These are phyloP conservation scores for Hypoxylon rubiginosum DNA, from an alignment of 2,329 filamentous ascomycete genomes.

Conservation along the genomic window DNA sequence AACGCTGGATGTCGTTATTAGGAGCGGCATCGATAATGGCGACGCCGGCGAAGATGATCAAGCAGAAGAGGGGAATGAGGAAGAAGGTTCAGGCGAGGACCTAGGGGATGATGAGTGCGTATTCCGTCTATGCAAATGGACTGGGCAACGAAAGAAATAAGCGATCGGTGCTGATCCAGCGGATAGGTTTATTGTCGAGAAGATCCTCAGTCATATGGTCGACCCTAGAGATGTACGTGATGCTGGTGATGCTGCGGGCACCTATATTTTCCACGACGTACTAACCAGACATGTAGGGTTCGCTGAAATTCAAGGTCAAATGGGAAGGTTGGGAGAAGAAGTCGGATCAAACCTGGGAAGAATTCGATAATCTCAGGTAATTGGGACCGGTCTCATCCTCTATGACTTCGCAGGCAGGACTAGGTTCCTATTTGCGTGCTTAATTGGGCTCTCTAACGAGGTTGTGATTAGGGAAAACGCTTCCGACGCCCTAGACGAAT, in stretches of 20 bases:
- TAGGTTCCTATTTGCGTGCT: slow-evolving; percentile 17
- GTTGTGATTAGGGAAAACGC: slow-evolving; percentile 65
- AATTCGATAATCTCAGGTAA: slow-evolving; percentile 76
- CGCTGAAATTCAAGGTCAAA: slow-evolving; percentile 77
- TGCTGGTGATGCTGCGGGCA: slow-evolving; percentile 41
- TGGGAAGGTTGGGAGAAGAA: slow-evolving; percentile 84
- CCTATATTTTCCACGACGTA: slow-evolving; percentile 12
- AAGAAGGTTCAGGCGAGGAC: slow-evolving; percentile 54
- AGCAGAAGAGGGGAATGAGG: slow-evolving; percentile 51
- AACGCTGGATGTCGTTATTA: slow-evolving; percentile 38
- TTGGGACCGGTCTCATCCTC: slow-evolving; percentile 41
- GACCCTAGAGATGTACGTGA: slow-evolving; percentile 63
- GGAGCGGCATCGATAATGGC: slow-evolving; percentile 36
- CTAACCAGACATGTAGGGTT: slow-evolving; percentile 56
- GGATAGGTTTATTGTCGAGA: slow-evolving; percentile 78
- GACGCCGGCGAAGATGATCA: slow-evolving; percentile 39
- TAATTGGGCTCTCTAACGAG: neutral
- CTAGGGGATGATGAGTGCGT: slow-evolving; percentile 49
- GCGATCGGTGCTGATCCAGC: slow-evolving; percentile 20
- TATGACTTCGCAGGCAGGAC: neutral
- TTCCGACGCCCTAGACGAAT: slow-evolving; percentile 72
- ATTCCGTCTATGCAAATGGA: slow-evolving; percentile 12
- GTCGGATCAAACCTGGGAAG: slow-evolving; percentile 82
- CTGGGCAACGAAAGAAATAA: neutral
- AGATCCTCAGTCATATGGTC: slow-evolving; percentile 76